These are phyloP conservation scores for Suhomyces canberraensis DNA, from an alignment of 805 yeast genomes.

Conservation along the genomic window DNA sequence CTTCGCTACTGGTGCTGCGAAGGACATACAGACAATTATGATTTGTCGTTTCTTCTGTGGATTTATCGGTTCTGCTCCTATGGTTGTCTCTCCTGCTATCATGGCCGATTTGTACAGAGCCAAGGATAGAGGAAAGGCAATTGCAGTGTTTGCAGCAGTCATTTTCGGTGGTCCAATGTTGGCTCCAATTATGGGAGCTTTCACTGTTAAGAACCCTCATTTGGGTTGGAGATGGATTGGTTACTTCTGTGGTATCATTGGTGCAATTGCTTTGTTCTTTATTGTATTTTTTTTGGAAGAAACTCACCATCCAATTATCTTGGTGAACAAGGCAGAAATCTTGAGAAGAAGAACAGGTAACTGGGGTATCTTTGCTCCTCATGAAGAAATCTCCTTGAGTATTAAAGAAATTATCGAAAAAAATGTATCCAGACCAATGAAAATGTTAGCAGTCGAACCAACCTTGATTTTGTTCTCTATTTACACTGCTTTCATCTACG, in stretches of 20 bases:
- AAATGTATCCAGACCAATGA: constrained; percentile 35
- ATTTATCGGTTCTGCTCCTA: constrained; percentile 76
- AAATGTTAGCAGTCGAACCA: constrained; percentile 39
- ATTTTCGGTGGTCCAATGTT: constrained; percentile 78
- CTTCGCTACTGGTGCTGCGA: constrained; percentile 69
- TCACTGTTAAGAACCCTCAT: constrained; percentile 34
- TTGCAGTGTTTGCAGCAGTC: constrained; percentile 67
- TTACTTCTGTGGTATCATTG: constrained; percentile 47
- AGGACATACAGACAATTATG: constrained; percentile 73
- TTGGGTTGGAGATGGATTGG: constrained; percentile 59
- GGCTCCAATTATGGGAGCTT: constrained; percentile 64
- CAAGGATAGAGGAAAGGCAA: constrained; percentile 68
- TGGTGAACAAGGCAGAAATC: constrained; percentile 29
- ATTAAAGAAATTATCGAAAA: constrained; percentile 33
- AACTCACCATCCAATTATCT: constrained; percentile 38
- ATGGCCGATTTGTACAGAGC: constrained; percentile 79
- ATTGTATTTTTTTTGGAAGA: constrained; percentile 35
- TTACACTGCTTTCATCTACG: constrained; percentile 50
- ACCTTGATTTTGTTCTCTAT: constrained; percentile 42
- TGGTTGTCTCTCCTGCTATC: constrained; percentile 83
- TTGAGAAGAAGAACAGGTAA: constrained; percentile 40
- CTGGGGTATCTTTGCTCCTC: constrained; percentile 42
- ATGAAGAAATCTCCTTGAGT: constrained; percentile 30
- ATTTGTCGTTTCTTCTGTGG: constrained; percentile 81
- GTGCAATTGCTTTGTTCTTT: constrained; percentile 27